phyloP scores from a whole-genome alignment of 345 rosid genomes.

The Carallia pectinifolia region DNA sequence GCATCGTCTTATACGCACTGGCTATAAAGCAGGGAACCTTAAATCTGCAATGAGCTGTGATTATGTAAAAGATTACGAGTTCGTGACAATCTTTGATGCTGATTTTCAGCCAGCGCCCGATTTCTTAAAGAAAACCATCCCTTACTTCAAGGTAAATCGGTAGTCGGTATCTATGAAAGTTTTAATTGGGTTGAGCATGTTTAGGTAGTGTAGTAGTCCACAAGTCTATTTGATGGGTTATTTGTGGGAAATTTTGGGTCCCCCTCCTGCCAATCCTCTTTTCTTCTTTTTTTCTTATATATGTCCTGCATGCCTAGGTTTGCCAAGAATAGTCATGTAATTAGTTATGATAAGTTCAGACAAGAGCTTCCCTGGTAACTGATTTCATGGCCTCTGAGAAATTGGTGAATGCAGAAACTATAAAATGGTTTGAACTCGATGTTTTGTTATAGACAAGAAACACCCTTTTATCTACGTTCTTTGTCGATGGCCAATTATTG shows the following conservation, averaged over 20 bases:
- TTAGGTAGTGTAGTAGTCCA: background rate
- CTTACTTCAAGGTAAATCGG: constrained; percentile 64
- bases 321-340: background rate
- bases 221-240: too few relatives aligned
- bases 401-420: background rate
- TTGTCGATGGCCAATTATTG: background rate
- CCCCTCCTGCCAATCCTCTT: too few relatives aligned
- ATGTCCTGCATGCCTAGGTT: background rate
- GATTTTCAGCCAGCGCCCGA: constrained; percentile 91
- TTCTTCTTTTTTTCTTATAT: too few relatives aligned
- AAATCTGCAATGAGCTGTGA: constrained; percentile 92
- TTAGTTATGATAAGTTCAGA: background rate
- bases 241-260: too few relatives aligned
- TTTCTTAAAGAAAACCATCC: constrained; percentile 81
- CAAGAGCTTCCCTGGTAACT: background rate
- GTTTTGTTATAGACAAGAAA: background rate
- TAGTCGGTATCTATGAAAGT: background rate
- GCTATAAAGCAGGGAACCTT: constrained; percentile 92
- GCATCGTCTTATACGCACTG: constrained; percentile 83
- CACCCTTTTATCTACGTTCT: background rate
- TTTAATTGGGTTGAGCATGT: constrained; percentile 5
- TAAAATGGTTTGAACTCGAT: background rate
- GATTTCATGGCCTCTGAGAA: background rate
- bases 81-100: constrained; percentile 84
- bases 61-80: constrained; percentile 78